Conservation (phyloP, 2,329 filamentous ascomycete species). For the Fulvia fulva region DNA sequence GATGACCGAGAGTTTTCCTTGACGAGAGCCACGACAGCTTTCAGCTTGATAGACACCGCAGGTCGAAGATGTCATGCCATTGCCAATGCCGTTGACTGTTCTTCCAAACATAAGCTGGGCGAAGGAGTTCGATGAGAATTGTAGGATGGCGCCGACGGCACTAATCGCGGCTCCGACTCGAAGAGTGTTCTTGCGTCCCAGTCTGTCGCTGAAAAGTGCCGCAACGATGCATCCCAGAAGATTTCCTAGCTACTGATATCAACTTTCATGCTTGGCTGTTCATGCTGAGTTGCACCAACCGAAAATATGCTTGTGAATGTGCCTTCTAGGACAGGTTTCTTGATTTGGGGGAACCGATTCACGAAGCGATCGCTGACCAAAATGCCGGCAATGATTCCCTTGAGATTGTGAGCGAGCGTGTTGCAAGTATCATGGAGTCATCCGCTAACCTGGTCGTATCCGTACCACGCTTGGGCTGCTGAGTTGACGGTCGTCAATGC, state of each 20-base stretch:
- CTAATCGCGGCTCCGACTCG: constrained; percentile 38
- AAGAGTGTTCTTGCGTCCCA: constrained; percentile 44
- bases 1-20: constrained; percentile 28
- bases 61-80: constrained; percentile 40
- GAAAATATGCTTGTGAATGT: constrained; percentile 13
- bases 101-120: constrained; percentile 44
- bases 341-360: constrained; percentile 7
- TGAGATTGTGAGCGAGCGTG: neutral
- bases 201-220: constrained; percentile 39
- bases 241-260: constrained; percentile 3
- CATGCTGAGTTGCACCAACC: neutral
- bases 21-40: constrained; percentile 33
- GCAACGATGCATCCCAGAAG: constrained; percentile 10
- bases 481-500: constrained; percentile 23
- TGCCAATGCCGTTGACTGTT: constrained; percentile 40
- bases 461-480: constrained; percentile 20
- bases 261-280: neutral
- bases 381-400: constrained; percentile 14
- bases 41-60: constrained; percentile 45
- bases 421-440: neutral
- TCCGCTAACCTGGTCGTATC: constrained; percentile 9
- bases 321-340: constrained; percentile 8
- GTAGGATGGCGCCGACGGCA: constrained; percentile 41
- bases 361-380: constrained; percentile 10
- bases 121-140: constrained; percentile 40